phyloP scores from a whole-genome alignment of 1,139 yeast genomes.

The Suhomyces yuchorum region DNA sequence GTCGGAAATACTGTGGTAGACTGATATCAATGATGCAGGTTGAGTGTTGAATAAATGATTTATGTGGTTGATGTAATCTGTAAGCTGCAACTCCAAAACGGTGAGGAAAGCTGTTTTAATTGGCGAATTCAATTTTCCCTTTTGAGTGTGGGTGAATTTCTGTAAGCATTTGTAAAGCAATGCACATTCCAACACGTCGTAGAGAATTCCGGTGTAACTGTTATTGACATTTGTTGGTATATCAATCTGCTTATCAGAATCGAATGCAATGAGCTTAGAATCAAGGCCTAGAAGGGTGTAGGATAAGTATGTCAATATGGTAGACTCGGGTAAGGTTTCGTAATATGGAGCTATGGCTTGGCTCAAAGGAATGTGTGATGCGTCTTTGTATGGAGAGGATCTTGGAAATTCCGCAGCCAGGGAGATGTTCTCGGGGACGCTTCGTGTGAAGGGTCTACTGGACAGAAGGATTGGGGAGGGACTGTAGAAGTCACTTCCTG shows the following conservation, averaged over 20 bases:
- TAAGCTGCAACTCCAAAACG: conserved; percentile 55
- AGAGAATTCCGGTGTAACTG: conserved; percentile 60
- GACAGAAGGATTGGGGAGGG: conserved; percentile 6
- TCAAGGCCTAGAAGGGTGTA: conserved; percentile 75
- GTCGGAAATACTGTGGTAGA: conserved; percentile 50
- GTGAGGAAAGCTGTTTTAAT: conserved; percentile 66
- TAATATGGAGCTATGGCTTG: conserved; percentile 35
- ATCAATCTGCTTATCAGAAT: conserved; percentile 27
- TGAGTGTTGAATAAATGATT: conserved; percentile 49
- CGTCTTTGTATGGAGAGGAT: conserved; percentile 12
- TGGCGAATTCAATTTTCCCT: conserved; percentile 45
- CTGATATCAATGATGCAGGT: conserved; percentile 37
- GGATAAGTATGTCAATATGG: conserved; percentile 58
- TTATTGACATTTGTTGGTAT: conserved; percentile 59
- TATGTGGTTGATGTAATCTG: conserved; percentile 55
- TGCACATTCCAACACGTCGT: conserved; percentile 70
- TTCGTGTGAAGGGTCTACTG: conserved; percentile 9
- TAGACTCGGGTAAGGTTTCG: conserved; percentile 45
- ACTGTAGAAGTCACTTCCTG: conserved; percentile 6
- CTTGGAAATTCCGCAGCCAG: conserved; percentile 5
- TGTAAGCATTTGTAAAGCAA: conserved; percentile 57
- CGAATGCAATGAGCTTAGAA: conserved; percentile 60
- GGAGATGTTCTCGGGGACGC: not conserved
- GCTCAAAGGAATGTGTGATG: conserved; percentile 10
- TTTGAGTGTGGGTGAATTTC: conserved; percentile 30